Evolutionary conservation across 352 stramenopile genomes (phyloP).

Genomic region (Nothophytophthora sp.): DNA sequence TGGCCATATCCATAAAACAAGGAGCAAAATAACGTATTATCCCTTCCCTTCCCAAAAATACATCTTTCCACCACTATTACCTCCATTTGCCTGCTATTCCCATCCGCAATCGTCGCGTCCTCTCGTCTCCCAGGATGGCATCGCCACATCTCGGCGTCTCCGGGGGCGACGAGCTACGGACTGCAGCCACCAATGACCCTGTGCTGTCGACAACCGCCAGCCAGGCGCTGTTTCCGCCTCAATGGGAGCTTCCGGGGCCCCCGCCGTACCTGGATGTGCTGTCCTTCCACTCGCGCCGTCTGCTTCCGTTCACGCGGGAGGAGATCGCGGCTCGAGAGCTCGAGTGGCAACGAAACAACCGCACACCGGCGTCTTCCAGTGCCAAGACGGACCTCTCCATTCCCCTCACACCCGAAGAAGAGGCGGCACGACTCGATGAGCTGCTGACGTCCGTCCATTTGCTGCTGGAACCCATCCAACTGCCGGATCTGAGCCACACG

Average conservation of each 20-base stretch:
- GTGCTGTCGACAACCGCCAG: neutral
- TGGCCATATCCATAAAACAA: neutral
- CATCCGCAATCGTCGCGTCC: no score
- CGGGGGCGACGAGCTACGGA: neutral
- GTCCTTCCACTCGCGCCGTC: slow-evolving; percentile 56
- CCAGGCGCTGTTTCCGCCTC: slow-evolving; percentile 5
- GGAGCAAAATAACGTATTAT: no score
- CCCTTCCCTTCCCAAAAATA: no score
- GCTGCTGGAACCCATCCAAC: slow-evolving; percentile 58
- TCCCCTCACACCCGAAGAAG: slow-evolving; percentile 3
- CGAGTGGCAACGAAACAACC: slow-evolving; percentile 8
- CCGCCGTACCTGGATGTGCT: slow-evolving; percentile 68
- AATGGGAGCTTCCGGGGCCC: slow-evolving; percentile 7
- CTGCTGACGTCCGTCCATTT: slow-evolving; percentile 43
- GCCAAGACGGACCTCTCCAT: neutral
- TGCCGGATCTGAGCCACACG: slow-evolving; percentile 65
- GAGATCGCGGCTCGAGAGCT: slow-evolving; percentile 29
- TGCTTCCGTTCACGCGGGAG: slow-evolving; percentile 35
- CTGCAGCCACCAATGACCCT: neutral
- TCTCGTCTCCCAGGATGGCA: no score
- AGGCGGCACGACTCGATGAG: slow-evolving; percentile 27
- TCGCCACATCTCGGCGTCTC: neutral
- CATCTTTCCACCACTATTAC: no score
- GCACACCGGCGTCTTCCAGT: neutral
- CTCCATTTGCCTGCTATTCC: no score